A percentile compares a stretch with the other conserved stretches of the same genome.
phyloP scores from a whole-genome alignment of 202 grass and related monocot species.

The Schoenoplectus tabernaemontani region DNA sequence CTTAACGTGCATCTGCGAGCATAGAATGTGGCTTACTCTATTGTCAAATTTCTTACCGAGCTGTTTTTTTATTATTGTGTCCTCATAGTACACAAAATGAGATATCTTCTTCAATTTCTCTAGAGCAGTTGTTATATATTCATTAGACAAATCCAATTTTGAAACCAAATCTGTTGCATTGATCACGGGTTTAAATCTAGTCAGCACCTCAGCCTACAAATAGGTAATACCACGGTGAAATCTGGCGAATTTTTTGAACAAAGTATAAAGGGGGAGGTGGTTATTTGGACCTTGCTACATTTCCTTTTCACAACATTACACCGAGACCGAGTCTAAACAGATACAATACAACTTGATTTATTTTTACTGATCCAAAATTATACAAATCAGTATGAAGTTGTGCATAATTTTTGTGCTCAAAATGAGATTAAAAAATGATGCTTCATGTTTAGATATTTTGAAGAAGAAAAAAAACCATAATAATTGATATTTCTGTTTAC shows the following conservation, averaged over 20 bases:
- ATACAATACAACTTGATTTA: too few species aligned
- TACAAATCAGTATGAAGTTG: too few species aligned
- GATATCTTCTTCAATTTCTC: constrained; percentile 43
- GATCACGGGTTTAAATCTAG: constrained; percentile 61
- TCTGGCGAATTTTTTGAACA: background rate
- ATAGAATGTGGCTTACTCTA: too few species aligned
- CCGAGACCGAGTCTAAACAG: too few species aligned
- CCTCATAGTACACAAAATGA: constrained; percentile 77
- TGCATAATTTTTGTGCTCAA: too few species aligned
- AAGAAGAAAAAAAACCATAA: too few species aligned
- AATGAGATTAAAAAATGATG: too few species aligned
- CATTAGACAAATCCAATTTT: constrained; percentile 29
- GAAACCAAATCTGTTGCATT: constrained; percentile 52
- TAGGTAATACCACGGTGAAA: background rate
- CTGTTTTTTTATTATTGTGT: constrained; percentile 58
- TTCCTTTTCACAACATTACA: background rate
- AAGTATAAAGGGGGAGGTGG: background rate
- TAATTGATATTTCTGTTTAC: too few species aligned
- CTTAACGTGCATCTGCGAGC: too few species aligned
- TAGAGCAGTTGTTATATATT: constrained; percentile 43
- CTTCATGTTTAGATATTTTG: too few species aligned
- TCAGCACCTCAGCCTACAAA: constrained; percentile 58
- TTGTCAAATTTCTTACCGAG: constrained; percentile 46
- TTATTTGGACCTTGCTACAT: background rate
- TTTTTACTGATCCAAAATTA: too few species aligned